Evolutionary conservation across 495 filamentous ascomycete species (phyloP), one percentile per base, ranked within the genome.

Genomic region (Penicillium daleae): DNA sequence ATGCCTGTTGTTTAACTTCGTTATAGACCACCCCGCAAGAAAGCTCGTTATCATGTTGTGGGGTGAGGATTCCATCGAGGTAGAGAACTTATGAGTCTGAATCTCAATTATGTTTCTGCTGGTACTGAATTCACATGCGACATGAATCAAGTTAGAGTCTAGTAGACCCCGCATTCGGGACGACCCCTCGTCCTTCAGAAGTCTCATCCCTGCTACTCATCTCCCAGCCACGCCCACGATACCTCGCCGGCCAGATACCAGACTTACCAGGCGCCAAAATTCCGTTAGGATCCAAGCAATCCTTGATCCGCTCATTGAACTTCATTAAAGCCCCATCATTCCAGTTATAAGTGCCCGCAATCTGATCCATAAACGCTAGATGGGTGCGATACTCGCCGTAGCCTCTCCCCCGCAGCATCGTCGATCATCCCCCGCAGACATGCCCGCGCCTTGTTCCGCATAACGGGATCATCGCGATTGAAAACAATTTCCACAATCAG

Each of bases 191-290:
- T 2, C 62, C 62, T 24, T 64, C 62, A 26, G 52, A 44, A 32
- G 37, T 15, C 42, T 60, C 57, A 21, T 60, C 44, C 32, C 21
- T 31, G 3, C 42, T 57, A 22, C 19, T 57, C 57, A 64, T 64
- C 9, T 64, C 62, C 62, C 62, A 64, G 13, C 57, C 62, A n/a
- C 62, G 75, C 10, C 76, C 46, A 27, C 60, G 56, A 67, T 86
- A 87, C 26, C 68, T 68, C 67, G 77, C 80, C 5, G 81, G 81
- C 85, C 85, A 86, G 54, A 86, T 83, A 0, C 85, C 85, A 52
- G 74, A 80, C 42, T 80, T 78, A 0, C 85, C 84, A 13, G 85
- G 85, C 6, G 83, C 80, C 66, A 87, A 68, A 40, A 87, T 86
- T 0, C 82, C 81, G 63, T 86, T 85, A 3, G 35, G 35, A 39